These are phyloP conservation scores for Calonectria leucothoes DNA, from an alignment of 2,329 filamentous ascomycete genomes.

Conservation along the genomic window DNA sequence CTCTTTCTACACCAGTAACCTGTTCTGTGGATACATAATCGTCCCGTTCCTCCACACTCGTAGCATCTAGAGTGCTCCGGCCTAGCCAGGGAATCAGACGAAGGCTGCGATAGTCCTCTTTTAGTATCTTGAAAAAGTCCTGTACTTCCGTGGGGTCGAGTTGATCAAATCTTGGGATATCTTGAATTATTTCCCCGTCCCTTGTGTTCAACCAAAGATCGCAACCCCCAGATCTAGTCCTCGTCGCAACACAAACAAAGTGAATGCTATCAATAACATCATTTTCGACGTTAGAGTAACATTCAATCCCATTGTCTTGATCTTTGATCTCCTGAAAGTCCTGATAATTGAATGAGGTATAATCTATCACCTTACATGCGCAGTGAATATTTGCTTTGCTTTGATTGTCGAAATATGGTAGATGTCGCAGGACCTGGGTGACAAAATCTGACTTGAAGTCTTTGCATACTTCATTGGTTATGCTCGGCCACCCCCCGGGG, in stretches of 20 bases:
- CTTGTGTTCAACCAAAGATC: conserved; percentile 24
- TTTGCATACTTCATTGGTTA: conserved; percentile 33
- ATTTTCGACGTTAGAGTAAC: conserved; percentile 13
- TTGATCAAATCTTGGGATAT: not conserved
- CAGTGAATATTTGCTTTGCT: conserved; percentile 14
- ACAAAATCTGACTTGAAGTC: conserved; percentile 42
- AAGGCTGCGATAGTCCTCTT: conserved; percentile 38
- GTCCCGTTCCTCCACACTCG: conserved; percentile 7
- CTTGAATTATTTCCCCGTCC: conserved; percentile 22
- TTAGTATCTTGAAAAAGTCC: conserved; percentile 42
- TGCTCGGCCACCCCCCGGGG: conserved; percentile 45
- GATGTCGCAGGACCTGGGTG: conserved; percentile 40
- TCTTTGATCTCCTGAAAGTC: conserved; percentile 14
- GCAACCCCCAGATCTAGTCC: conserved; percentile 1
- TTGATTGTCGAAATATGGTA: conserved; percentile 40
- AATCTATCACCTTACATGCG: conserved; percentile 26
- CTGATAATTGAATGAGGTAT: conserved; percentile 14
- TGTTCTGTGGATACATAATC: conserved; percentile 27
- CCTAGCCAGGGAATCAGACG: conserved; percentile 32
- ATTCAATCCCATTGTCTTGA: conserved; percentile 8
- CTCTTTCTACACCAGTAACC: conserved; percentile 15
- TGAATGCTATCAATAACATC: conserved; percentile 15
- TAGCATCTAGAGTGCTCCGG: not conserved
- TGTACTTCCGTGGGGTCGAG: not conserved
- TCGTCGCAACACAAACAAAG: conserved; percentile 23